A percentile compares a stretch with the other conserved stretches of the same genome.
These are phyloP conservation scores for Candida pseudoglaebosa DNA, from an alignment of 805 yeast genomes.

Conservation along the genomic window DNA sequence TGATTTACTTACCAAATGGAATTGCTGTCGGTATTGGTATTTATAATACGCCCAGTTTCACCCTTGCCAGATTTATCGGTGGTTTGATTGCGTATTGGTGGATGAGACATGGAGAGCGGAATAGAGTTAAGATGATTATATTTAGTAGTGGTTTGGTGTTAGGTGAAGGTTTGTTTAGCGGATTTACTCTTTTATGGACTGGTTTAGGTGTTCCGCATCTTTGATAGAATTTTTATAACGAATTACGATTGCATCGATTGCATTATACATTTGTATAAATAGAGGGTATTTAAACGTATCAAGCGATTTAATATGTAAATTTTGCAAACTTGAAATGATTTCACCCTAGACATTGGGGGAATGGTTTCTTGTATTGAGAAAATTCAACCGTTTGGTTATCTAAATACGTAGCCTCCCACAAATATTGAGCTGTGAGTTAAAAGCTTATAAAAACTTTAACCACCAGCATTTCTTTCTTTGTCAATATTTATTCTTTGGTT, in stretches of 20 bases:
- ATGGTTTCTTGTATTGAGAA: not conserved
- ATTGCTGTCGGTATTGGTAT: slow-evolving; percentile 97
- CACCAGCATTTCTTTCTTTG: slow-evolving; percentile 42
- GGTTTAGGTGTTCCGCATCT: slow-evolving; percentile 44
- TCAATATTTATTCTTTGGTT: slow-evolving; percentile 70
- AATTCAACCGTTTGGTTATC: no score
- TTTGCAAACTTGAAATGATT: no score
- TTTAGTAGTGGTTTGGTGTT: slow-evolving; percentile 87
- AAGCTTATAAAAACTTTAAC: not conserved
- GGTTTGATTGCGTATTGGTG: slow-evolving; percentile 66
- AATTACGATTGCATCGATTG: not conserved
- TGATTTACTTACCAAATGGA: slow-evolving; percentile 79
- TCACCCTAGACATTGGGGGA: not conserved
- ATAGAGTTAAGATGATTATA: slow-evolving; percentile 73
- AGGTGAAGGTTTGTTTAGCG: slow-evolving; percentile 91
- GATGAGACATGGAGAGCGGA: slow-evolving; percentile 37
- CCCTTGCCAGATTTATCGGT: slow-evolving; percentile 88
- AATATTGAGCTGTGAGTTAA: no score
- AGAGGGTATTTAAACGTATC: no score
- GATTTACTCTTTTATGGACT: slow-evolving; percentile 73
- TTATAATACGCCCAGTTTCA: slow-evolving; percentile 89
- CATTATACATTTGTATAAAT: not conserved
- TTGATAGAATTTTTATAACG: slow-evolving; percentile 8
- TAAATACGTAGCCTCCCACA: no score
- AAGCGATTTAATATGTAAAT: no score